phyloP scores from a whole-genome alignment of 2,329 filamentous ascomycete genomes.

The Hypoxylon sp. region DNA sequence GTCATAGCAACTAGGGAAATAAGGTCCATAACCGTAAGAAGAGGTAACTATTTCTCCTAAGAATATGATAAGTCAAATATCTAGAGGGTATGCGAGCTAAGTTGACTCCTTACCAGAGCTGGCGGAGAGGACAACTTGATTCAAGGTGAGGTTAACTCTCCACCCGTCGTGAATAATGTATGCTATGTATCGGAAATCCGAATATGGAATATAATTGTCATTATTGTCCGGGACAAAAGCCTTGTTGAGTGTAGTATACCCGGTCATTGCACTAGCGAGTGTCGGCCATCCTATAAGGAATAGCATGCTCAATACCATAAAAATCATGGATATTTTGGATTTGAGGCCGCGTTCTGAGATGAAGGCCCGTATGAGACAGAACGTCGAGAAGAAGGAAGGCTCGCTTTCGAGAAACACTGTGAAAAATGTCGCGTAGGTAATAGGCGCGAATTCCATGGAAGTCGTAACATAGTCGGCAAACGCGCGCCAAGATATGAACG shows the following conservation, averaged over 20 bases:
- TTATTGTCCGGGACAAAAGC: constrained; percentile 45
- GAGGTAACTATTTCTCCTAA: neutral
- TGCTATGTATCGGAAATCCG: constrained; percentile 35
- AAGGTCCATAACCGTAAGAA: neutral
- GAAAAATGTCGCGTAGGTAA: constrained; percentile 52
- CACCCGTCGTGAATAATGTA: constrained; percentile 49
- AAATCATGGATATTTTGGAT: constrained; percentile 46
- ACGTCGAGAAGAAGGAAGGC: constrained; percentile 43
- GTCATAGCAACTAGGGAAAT: no score
- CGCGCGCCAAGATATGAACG: constrained; percentile 49
- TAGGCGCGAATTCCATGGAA: constrained; percentile 46
- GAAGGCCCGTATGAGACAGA: constrained; percentile 43
- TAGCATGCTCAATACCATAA: constrained; percentile 47
- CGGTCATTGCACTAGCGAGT: constrained; percentile 51
- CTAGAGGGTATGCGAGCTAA: neutral
- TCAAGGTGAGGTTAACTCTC: constrained; percentile 38
- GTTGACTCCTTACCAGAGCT: constrained; percentile 1
- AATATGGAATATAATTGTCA: constrained; percentile 39
- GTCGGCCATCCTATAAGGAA: constrained; percentile 52
- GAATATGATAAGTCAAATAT: neutral
- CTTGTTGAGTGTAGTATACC: constrained; percentile 47
- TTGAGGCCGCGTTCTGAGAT: constrained; percentile 33
- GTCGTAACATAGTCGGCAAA: constrained; percentile 50
- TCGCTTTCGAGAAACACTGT: constrained; percentile 45
- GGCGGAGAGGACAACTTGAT: constrained; percentile 35